Evolutionary conservation across 306 rosid species (phyloP), one percentile per base, ranked within the genome.

Genomic region (Cotoneaster glaucophyllus): DNA sequence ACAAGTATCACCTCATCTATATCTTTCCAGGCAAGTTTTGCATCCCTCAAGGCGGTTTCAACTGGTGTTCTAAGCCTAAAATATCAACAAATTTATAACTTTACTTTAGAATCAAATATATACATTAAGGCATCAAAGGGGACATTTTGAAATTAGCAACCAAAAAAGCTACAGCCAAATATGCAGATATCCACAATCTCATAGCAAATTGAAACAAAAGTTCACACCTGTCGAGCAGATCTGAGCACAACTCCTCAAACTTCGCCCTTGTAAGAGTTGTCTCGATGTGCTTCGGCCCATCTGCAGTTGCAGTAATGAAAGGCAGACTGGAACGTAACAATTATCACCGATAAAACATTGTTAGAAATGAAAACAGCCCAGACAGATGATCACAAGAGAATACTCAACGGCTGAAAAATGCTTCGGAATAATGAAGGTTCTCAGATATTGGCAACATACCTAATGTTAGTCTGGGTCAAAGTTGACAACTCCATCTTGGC

Each of bases 271-370:
- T 85, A 34, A 94, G 64, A 70, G 98, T 90, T 59, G 97, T 91
- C 84, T 94, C 97, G 62, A 94, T 94, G 84, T 94, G 98, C 84
- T 94, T 94, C 58, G 98, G 98, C 37, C 98, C 98, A 73, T 94
- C 98, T 1, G 91, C 89, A 31, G 96, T 88, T 22, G 97, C 98
- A 79, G 96, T 94, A 73, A 91, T 91, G 87, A 94, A 94, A 9
- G 97, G 97, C 80, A 91, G 79, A 74, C 98, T 94, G 88, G 70
- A 84, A 74, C 74, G 15, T 50, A 8, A 21, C 18, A 11, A 5
- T 15, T 69, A 59, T 32, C 4, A 19, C 32, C 54, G 6, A 57
- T 37, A 1, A 6, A 61, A 63, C 29, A 45, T 39, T 41, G 14
- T 4, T n/a, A 6, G 44, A 18, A 41, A 41, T 41, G 12, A 41